Percentiles rank a stretch among this genome's conserved stretches.
These are phyloP conservation scores for Corymbia citriodora DNA, from an alignment of 441 rosid species.

Conservation along the genomic window DNA sequence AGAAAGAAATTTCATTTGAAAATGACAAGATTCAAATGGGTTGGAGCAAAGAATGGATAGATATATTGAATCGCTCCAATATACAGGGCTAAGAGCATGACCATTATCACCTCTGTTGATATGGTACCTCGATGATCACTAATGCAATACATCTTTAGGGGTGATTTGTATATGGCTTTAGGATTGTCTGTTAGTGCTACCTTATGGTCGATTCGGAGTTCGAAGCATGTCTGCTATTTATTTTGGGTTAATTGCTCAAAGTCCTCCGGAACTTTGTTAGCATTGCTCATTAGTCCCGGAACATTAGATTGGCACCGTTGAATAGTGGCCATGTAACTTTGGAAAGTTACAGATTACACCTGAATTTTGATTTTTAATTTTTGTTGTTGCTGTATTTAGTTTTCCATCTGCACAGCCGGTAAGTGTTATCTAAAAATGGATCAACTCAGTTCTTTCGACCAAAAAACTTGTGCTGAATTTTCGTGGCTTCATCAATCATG, in stretches of 20 bases:
- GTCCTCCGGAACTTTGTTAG: not conserved
- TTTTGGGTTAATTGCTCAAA: not conserved
- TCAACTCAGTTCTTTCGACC: too few relatives aligned
- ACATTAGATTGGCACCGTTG: not conserved
- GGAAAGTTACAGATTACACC: too few relatives aligned
- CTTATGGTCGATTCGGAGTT: not conserved
- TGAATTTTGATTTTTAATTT: too few relatives aligned
- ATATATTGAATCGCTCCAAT: not conserved
- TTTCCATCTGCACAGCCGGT: rapidly evolving
- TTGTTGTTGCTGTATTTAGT: too few relatives aligned
- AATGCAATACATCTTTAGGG: not conserved
- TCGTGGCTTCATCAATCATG: too few relatives aligned
- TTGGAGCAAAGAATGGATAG: not conserved
- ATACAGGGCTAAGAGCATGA: not conserved
- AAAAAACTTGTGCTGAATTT: too few relatives aligned
- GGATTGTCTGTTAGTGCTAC: not conserved
- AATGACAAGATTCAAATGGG: not conserved
- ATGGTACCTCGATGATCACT: not conserved
- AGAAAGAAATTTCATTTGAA: not conserved
- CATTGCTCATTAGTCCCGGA: not conserved
- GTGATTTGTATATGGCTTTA: not conserved
- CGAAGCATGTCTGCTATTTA: too few relatives aligned
- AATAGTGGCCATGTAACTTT: not conserved
- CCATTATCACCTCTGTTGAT: not conserved
- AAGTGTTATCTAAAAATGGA: too few relatives aligned